Conservation (phyloP, 768 basidiomycete genomes). For the Suillus variegatus region DNA sequence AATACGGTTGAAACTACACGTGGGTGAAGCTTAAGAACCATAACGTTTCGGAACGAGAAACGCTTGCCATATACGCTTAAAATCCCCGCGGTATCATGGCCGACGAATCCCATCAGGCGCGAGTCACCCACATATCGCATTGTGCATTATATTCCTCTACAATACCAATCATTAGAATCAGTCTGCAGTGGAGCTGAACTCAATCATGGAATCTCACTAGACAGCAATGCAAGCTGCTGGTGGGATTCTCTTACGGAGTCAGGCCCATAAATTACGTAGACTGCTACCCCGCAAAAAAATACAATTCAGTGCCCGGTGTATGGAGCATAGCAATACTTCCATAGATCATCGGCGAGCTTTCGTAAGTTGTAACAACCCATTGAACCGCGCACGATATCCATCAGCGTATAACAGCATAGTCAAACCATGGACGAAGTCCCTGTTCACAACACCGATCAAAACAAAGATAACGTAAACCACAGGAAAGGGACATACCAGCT, state of each 20-base stretch:
- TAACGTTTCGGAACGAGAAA: not conserved
- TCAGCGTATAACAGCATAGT: conserved; percentile 51
- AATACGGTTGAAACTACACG: not conserved
- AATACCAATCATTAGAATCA: not conserved
- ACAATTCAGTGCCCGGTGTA: conserved; percentile 1
- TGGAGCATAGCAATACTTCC: not conserved
- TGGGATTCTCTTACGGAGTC: not conserved
- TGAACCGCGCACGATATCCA: conserved; percentile 44
- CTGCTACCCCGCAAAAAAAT: not conserved
- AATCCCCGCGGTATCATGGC: not conserved
- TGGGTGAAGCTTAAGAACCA: not conserved
- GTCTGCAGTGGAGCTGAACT: not conserved
- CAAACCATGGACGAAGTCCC: conserved; percentile 54
- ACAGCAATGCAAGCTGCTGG: not conserved
- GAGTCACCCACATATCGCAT: not conserved
- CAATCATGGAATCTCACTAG: not conserved
- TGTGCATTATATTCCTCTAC: not conserved
- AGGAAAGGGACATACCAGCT: conserved; percentile 62
- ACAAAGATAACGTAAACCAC: not conserved
- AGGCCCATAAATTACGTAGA: not conserved
- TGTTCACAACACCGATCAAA: conserved; percentile 19
- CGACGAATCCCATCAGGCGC: not conserved
- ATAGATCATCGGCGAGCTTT: conserved; percentile 35
- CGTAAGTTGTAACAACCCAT: conserved; percentile 39
- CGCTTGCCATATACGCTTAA: too few relatives aligned